phyloP scores from a whole-genome alignment of 371 early-diverging fungal genomes.

The Mucor lusitanicus region DNA sequence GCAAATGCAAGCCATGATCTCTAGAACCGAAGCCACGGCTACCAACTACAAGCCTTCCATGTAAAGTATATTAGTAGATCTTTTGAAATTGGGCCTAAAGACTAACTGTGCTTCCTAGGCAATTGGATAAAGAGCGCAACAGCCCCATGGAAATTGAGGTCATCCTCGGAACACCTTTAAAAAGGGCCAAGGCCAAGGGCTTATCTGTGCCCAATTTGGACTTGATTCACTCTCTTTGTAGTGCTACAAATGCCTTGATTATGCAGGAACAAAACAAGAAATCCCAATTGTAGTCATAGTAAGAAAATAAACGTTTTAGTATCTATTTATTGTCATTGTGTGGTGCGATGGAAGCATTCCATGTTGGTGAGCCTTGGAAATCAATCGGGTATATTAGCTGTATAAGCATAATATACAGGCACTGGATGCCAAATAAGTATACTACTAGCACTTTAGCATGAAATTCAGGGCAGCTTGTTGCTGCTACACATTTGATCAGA shows the following conservation, averaged over 20 bases:
- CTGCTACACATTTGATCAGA: neutral
- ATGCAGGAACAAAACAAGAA: neutral
- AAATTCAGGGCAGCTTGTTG: neutral
- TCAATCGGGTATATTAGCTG: too few relatives aligned
- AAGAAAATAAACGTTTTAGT: neutral
- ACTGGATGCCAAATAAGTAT: too few relatives aligned
- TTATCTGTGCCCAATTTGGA: slow-evolving; percentile 49
- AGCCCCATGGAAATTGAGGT: slow-evolving; percentile 69
- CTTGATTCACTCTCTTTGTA: slow-evolving; percentile 13
- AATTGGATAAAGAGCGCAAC: slow-evolving; percentile 64
- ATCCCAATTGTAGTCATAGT: neutral
- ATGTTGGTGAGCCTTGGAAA: too few relatives aligned
- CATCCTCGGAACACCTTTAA: slow-evolving; percentile 64
- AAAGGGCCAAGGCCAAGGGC: slow-evolving; percentile 54
- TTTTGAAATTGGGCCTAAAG: neutral
- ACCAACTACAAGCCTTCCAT: slow-evolving; percentile 67
- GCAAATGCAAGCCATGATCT: slow-evolving; percentile 49
- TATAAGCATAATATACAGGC: too few relatives aligned
- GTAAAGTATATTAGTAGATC: slow-evolving; percentile 21
- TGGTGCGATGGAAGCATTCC: neutral
- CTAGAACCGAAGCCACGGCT: slow-evolving; percentile 47
- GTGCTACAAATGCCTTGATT: slow-evolving; percentile 16
- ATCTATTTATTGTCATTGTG: neutral
- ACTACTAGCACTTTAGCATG: neutral
- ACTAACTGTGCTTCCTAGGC: slow-evolving; percentile 16